Conservation (phyloP, 257 asterid genomes). For the Rehmannia glutinosa region DNA sequence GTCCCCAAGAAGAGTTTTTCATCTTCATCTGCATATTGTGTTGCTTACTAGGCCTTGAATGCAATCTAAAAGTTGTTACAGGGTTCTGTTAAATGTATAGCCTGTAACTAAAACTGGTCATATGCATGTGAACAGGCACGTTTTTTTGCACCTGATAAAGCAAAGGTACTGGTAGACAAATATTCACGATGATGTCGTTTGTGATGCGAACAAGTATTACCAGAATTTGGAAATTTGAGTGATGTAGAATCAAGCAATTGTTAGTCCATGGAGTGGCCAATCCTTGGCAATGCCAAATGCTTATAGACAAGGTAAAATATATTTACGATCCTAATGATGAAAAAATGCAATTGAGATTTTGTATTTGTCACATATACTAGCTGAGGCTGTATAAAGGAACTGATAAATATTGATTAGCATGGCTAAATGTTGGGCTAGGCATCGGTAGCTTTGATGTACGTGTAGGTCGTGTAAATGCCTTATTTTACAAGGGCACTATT, state of each 20-base stretch:
- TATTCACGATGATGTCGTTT: conserved; percentile 44
- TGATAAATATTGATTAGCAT: no score
- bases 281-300: background rate
- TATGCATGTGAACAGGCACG: conserved; percentile 64
- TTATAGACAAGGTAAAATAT: no score
- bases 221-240: background rate
- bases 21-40: no score
- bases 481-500: no score
- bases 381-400: background rate
- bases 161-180: conserved; percentile 68
- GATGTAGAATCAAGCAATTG: background rate
- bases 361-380: background rate
- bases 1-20: no score
- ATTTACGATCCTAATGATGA: background rate
- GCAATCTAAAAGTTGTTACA: no score
- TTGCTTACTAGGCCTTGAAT: no score
- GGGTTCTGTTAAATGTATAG: background rate
- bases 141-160: conserved; percentile 77
- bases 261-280: background rate
- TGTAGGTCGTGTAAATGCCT: no score
- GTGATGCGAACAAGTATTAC: background rate
- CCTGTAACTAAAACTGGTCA: background rate
- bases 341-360: background rate
- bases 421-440: background rate
- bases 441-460: background rate